phyloP scores from a whole-genome alignment of 306 rosid species.

The Vachellia pachyceras region DNA sequence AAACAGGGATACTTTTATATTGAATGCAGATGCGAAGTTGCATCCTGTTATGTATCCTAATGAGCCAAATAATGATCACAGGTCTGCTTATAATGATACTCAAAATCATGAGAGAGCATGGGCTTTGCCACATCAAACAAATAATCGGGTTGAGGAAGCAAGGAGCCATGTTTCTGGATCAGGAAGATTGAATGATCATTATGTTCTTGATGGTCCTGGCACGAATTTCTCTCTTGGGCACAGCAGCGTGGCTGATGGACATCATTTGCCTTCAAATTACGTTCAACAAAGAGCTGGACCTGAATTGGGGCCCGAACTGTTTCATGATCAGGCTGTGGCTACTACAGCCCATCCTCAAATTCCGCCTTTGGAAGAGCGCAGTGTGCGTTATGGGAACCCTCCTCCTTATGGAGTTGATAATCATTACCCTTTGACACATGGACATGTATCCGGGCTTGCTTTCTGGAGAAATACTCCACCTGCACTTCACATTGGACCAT shows the following conservation, averaged over 20 bases:
- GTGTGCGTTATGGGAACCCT: slow-evolving; percentile 62
- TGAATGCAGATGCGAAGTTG: slow-evolving; percentile 72
- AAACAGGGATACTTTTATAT: slow-evolving; percentile 58
- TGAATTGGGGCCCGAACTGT: slow-evolving; percentile 68
- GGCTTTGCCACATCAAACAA: slow-evolving; percentile 65
- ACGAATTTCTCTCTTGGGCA: slow-evolving; percentile 62
- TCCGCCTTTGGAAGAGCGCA: slow-evolving; percentile 71
- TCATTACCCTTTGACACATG: slow-evolving; percentile 59
- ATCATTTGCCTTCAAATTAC: slow-evolving; percentile 54
- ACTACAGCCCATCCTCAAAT: slow-evolving; percentile 52
- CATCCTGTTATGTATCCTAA: slow-evolving; percentile 64
- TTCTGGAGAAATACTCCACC: slow-evolving; percentile 70
- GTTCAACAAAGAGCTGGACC: slow-evolving; percentile 63
- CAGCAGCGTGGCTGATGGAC: slow-evolving; percentile 60
- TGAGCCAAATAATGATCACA: slow-evolving; percentile 61
- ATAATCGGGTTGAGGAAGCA: slow-evolving; percentile 62
- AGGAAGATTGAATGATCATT: slow-evolving; percentile 68
- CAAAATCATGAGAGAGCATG: slow-evolving; percentile 78
- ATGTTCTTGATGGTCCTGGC: slow-evolving; percentile 66
- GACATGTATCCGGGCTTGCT: slow-evolving; percentile 60
- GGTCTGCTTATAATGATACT: slow-evolving; percentile 60
- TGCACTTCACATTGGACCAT: slow-evolving; percentile 59
- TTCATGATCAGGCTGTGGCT: slow-evolving; percentile 72
- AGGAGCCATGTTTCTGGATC: slow-evolving; percentile 60
- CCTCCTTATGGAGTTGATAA: slow-evolving; percentile 73